A percentile compares a stretch with the other conserved stretches of the same genome.
Evolutionary conservation across 495 filamentous ascomycete genomes (phyloP).

Genomic region (Hypoxylon trugodes): DNA sequence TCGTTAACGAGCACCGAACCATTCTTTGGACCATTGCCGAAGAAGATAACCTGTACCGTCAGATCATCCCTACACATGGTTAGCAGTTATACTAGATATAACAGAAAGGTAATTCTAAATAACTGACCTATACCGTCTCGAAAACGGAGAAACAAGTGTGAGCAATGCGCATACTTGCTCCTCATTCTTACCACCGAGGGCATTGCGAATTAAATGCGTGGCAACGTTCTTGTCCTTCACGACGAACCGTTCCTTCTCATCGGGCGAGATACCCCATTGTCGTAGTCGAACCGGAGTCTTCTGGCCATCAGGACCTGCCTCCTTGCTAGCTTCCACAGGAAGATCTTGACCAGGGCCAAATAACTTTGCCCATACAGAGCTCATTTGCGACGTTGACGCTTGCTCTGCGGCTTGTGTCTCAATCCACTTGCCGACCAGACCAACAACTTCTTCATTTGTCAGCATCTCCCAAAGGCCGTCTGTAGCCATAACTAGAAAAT

Average conservation of each 20-base stretch:
- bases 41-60: constrained; percentile 98
- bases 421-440: constrained; percentile 95
- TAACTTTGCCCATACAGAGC: constrained; percentile 63
- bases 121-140: constrained; percentile 81
- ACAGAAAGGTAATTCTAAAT: constrained; percentile 12
- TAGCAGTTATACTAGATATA: constrained; percentile 7
- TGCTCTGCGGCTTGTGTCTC: constrained; percentile 70
- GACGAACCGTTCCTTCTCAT: constrained; percentile 79
- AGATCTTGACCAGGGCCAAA: constrained; percentile 63
- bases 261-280: constrained; percentile 80
- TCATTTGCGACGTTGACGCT: constrained; percentile 46
- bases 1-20: constrained; percentile 83
- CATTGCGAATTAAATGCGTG: constrained; percentile 95
- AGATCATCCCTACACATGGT: constrained; percentile 71
- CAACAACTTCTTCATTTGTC: constrained; percentile 97
- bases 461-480: constrained; percentile 99
- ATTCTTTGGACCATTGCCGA: constrained; percentile 78
- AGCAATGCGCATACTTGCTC: constrained; percentile 95
- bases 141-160: constrained; percentile 90
- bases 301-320: constrained; percentile 57
- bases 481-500: constrained; percentile 96
- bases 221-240: constrained; percentile 97
- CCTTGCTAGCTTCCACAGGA: constrained; percentile 61
- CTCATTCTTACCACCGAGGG: constrained; percentile 89
- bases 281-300: constrained; percentile 81